phyloP scores from a whole-genome alignment of 805 yeast species.

The Starmerella khaoyaiensis region DNA sequence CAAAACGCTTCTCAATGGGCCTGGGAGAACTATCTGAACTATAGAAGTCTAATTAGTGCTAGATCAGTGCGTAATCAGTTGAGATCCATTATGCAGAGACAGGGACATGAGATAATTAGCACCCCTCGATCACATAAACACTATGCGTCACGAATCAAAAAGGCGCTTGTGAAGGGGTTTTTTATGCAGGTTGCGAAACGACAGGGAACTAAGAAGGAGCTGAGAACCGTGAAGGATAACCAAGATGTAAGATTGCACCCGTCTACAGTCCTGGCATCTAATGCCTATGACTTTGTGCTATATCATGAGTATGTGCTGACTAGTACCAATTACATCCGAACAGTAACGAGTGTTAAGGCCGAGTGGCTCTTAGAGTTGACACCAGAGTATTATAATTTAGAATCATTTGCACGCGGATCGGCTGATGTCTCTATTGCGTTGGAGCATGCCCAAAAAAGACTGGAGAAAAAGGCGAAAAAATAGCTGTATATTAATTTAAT shows the following conservation, averaged over 20 bases:
- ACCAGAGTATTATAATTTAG: conserved; percentile 54
- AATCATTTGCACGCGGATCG: conserved; percentile 53
- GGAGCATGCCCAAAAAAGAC: conserved; percentile 38
- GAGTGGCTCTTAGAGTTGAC: conserved; percentile 84
- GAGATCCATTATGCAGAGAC: conserved; percentile 65
- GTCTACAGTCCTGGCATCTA: conserved; percentile 66
- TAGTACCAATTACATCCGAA: conserved; percentile 82
- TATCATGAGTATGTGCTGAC: conserved; percentile 94
- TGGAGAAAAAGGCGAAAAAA: conserved; percentile 18
- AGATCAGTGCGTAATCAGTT: conserved; percentile 76
- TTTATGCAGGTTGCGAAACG: conserved; percentile 98
- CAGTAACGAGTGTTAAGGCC: conserved; percentile 80
- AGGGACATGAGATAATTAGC: conserved; percentile 59
- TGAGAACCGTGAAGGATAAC: conserved; percentile 83
- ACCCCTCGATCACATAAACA: conserved; percentile 50
- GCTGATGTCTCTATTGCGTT: conserved; percentile 60
- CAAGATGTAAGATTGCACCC: conserved; percentile 95
- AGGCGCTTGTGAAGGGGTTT: conserved; percentile 82
- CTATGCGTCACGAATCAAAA: conserved; percentile 67
- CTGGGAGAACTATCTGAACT: conserved; percentile 73
- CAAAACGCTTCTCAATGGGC: conserved; percentile 57
- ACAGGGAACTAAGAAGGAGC: conserved; percentile 52
- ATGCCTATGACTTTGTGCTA: conserved; percentile 82
- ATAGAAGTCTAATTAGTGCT: conserved; percentile 76
- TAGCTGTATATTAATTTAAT: too few species aligned